These are phyloP conservation scores for Cyathus striatus DNA, from an alignment of 768 basidiomycete species.

Conservation along the genomic window DNA sequence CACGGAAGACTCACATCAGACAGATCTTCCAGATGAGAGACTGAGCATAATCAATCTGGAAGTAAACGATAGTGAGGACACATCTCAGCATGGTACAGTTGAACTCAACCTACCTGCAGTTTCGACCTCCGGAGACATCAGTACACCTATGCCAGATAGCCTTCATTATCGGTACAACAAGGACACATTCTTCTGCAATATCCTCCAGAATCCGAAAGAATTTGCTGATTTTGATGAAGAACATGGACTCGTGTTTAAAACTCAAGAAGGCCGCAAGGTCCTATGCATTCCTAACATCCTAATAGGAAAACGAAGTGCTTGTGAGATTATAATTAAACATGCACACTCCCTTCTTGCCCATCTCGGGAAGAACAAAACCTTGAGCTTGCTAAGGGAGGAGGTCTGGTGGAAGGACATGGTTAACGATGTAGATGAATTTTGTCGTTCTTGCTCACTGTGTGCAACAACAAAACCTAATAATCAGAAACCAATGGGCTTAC, in stretches of 20 bases:
- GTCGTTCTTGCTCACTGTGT: too few relatives aligned
- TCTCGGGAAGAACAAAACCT: too few relatives aligned
- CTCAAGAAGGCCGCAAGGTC: not conserved
- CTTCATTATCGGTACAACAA: not conserved
- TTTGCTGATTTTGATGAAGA: not conserved
- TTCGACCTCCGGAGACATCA: not conserved
- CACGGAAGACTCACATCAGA: too few relatives aligned
- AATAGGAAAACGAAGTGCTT: not conserved
- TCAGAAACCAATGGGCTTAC: not conserved
- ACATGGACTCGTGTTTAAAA: too few relatives aligned
- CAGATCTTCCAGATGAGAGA: not conserved
- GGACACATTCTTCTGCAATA: not conserved
- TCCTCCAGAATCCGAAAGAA: not conserved
- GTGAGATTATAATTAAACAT: too few relatives aligned
- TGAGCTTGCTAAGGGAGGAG: too few relatives aligned
- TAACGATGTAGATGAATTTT: too few relatives aligned
- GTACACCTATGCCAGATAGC: not conserved
- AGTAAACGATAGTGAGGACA: not conserved
- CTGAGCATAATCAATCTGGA: not conserved
- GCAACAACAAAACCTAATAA: too few relatives aligned
- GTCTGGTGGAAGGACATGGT: too few relatives aligned
- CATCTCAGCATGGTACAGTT: not conserved
- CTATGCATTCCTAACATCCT: not conserved
- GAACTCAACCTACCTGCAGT: not conserved
- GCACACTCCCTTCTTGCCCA: too few relatives aligned